Evolutionary conservation across 225 moss, liverwort and hornwort species (phyloP).

Genomic region (Anthoceros angustus): DNA sequence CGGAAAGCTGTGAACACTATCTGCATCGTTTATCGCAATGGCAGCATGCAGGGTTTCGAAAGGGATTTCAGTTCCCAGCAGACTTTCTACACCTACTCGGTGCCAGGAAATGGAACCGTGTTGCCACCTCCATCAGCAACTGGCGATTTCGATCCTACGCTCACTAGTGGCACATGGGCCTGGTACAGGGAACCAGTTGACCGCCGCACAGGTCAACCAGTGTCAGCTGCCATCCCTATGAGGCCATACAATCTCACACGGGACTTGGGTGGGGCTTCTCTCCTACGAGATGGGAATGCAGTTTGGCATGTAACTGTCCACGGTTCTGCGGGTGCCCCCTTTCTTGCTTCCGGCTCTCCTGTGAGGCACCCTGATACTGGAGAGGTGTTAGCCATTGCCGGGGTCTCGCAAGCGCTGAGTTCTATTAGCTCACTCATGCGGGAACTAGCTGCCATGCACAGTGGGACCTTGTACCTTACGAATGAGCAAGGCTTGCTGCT

Average conservation of each 20-base stretch:
- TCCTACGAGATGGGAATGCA: slow-evolving; percentile 19
- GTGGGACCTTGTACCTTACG: slow-evolving; percentile 53
- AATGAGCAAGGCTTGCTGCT: slow-evolving; percentile 43
- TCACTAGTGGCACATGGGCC: slow-evolving; percentile 14
- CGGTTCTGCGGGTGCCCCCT: slow-evolving; percentile 26
- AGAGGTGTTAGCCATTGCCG: slow-evolving; percentile 31
- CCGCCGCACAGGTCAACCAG: slow-evolving; percentile 16
- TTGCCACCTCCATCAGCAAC: slow-evolving; percentile 9
- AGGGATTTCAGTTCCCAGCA: slow-evolving; percentile 13
- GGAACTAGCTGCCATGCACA: slow-evolving; percentile 42
- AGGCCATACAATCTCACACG: slow-evolving; percentile 21
- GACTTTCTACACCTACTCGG: slow-evolving; percentile 25
- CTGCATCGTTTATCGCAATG: slow-evolving; percentile 38
- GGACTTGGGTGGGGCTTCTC: slow-evolving; percentile 20
- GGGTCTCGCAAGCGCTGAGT: slow-evolving; percentile 42
- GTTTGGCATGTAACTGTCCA: slow-evolving; percentile 48
- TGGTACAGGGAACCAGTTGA: slow-evolving; percentile 43
- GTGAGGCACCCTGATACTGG: slow-evolving; percentile 37
- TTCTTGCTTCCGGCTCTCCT: slow-evolving; percentile 42
- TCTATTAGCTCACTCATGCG: slow-evolving; percentile 42
- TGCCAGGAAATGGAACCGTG: slow-evolving; percentile 19
- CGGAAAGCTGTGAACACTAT: slow-evolving; percentile 25
- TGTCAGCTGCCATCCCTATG: slow-evolving; percentile 6
- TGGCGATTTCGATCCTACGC: slow-evolving; percentile 17
- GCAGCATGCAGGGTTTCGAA: slow-evolving; percentile 41